These are phyloP conservation scores for Lactarius vividus DNA, from an alignment of 768 basidiomycete species.

Conservation along the genomic window DNA sequence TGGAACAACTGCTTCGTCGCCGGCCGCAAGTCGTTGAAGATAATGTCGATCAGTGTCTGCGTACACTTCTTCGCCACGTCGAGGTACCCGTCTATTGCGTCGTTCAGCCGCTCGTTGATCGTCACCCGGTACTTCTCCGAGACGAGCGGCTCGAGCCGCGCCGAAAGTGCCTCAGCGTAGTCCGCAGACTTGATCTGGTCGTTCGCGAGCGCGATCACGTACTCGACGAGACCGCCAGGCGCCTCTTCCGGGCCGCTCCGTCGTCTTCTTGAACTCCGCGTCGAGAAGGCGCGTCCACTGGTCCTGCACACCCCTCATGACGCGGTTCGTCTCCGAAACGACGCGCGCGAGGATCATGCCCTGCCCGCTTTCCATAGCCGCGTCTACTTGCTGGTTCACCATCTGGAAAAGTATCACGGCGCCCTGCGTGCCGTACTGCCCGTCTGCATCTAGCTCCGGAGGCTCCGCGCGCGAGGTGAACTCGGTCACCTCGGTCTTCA, in stretches of 20 bases:
- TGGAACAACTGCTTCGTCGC: constrained; percentile 85
- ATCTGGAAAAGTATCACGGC: constrained; percentile 97
- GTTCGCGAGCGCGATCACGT: constrained; percentile 94
- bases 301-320: constrained; percentile 85
- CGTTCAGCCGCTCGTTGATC: constrained; percentile 86
- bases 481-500: constrained; percentile 84
- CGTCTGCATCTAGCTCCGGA: constrained; percentile 87
- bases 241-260: constrained; percentile 88
- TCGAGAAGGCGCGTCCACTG: constrained; percentile 87
- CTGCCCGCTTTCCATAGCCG: constrained; percentile 94
- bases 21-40: constrained; percentile 91
- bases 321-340: constrained; percentile 81
- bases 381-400: constrained; percentile 95
- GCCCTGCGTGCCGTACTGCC: constrained; percentile 84
- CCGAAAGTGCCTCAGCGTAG: constrained; percentile 82
- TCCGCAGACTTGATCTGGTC: constrained; percentile 97
- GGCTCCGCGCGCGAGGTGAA: constrained; percentile 81
- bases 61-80: constrained; percentile 98
- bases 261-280: constrained; percentile 80
- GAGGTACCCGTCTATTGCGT: constrained; percentile 96
- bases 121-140: constrained; percentile 84
- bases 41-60: constrained; percentile 87
- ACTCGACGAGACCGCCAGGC: constrained; percentile 88
- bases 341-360: constrained; percentile 90
- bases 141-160: constrained; percentile 85